A percentile compares a stretch with the other conserved stretches of the same genome.
phyloP scores from a whole-genome alignment of 2,329 filamentous ascomycete genomes.

The Claviceps sp. region DNA sequence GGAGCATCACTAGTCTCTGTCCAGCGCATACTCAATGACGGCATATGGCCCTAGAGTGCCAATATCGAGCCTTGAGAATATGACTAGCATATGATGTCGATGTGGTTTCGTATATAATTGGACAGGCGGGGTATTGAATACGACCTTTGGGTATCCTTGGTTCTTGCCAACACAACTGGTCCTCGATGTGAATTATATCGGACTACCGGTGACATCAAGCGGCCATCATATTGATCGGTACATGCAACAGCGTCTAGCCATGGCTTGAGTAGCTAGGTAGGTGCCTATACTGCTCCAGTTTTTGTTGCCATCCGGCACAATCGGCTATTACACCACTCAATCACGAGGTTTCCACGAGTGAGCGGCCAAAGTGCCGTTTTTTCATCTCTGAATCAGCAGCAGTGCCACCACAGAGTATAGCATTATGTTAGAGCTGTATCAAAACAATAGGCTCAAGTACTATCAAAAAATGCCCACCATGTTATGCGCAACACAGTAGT shows the following conservation, averaged over 20 bases:
- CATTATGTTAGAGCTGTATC: too few species aligned
- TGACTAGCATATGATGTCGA: neutral
- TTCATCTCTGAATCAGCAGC: too few species aligned
- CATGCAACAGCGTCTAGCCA: neutral
- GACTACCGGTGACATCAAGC: neutral
- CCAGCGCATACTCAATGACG: neutral
- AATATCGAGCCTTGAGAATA: neutral
- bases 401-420: too few species aligned
- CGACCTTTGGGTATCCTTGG: neutral
- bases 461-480: neutral
- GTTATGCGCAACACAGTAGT: neutral
- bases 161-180: neutral
- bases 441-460: too few species aligned
- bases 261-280: neutral
- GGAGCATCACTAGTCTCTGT: slow-evolving; percentile 42
- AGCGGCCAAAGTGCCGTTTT: too few species aligned
- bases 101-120: neutral
- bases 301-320: too few species aligned
- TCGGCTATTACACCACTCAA: too few species aligned
- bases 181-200: neutral
- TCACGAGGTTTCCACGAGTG: too few species aligned
- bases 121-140: too few species aligned
- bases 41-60: neutral
- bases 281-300: neutral
- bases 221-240: neutral